phyloP scores from a whole-genome alignment of 805 yeast species.

The Kodamaea laetipori region DNA sequence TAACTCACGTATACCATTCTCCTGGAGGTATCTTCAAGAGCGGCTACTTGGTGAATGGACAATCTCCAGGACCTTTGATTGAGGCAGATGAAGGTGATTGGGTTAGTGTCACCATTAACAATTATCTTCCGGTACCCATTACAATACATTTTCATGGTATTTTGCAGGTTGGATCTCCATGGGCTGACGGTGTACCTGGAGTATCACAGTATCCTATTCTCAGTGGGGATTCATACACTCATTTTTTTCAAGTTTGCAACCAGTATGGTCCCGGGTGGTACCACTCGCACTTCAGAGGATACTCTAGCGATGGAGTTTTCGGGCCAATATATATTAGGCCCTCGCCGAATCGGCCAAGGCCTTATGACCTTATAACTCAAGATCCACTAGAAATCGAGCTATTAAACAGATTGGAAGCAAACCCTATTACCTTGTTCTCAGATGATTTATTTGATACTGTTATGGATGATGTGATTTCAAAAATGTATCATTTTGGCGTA shows the following conservation, averaged over 20 bases:
- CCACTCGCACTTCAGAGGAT: constrained; percentile 52
- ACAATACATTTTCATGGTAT: constrained; percentile 59
- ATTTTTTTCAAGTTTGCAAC: constrained; percentile 38
- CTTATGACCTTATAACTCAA: constrained; percentile 31
- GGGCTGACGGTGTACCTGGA: constrained; percentile 54
- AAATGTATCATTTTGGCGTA: constrained; percentile 33
- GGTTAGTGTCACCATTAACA: constrained; percentile 38
- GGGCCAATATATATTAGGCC: constrained; percentile 51
- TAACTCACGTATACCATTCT: constrained; percentile 9
- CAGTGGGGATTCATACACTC: constrained; percentile 43
- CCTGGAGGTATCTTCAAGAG: constrained; percentile 39
- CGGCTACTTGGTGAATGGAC: constrained; percentile 42
- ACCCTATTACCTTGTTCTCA: constrained; percentile 32
- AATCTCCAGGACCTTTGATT: constrained; percentile 54
- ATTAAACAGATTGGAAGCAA: constrained; percentile 27
- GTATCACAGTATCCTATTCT: constrained; percentile 54
- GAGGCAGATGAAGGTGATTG: constrained; percentile 37
- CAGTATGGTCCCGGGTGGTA: constrained; percentile 59
- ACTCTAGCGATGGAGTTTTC: constrained; percentile 49
- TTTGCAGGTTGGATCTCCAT: constrained; percentile 46
- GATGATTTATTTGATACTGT: constrained; percentile 43
- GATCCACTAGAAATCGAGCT: constrained; percentile 28
- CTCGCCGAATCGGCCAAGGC: constrained; percentile 25
- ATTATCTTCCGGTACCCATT: constrained; percentile 39
- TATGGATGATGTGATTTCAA: constrained; percentile 36